Percentiles rank a stretch among this genome's conserved stretches.
phyloP scores from a whole-genome alignment of 2,329 filamentous ascomycete genomes.

The Phymatotrichopsis omnivora region DNA sequence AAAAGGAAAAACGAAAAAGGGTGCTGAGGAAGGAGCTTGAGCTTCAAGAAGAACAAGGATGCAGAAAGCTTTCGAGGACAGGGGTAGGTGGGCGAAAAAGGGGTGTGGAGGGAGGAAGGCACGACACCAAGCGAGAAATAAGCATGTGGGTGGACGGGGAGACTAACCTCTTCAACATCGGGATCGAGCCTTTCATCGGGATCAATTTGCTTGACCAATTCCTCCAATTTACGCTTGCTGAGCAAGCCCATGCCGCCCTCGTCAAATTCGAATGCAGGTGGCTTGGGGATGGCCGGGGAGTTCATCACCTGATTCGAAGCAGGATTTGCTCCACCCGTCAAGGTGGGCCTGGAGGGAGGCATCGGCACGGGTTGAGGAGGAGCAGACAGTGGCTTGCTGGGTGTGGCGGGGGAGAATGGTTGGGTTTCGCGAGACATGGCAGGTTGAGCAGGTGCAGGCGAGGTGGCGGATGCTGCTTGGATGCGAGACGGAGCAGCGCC shows the following conservation, averaged over 20 bases:
- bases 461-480: constrained; percentile 20
- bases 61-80: too few relatives aligned
- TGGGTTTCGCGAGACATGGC: constrained; percentile 15
- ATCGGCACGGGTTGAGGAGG: constrained; percentile 65
- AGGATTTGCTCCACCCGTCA: constrained; percentile 64
- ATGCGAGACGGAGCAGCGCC: constrained; percentile 18
- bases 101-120: not conserved
- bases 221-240: constrained; percentile 96
- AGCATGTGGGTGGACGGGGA: constrained; percentile 7
- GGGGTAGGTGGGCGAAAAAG: constrained; percentile 5
- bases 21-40: too few relatives aligned
- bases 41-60: too few relatives aligned
- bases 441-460: constrained; percentile 13
- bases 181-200: constrained; percentile 72
- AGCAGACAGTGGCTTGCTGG: constrained; percentile 65
- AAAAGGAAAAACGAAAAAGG: not conserved
- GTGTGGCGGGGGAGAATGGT: constrained; percentile 51
- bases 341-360: constrained; percentile 65
- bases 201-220: constrained; percentile 84
- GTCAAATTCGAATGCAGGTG: constrained; percentile 76
- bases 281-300: constrained; percentile 72
- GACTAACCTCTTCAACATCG: constrained; percentile 87
- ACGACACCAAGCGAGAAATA: constrained; percentile 12
- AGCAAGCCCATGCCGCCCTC: constrained; percentile 85
- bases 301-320: constrained; percentile 72